These are phyloP conservation scores for Aschersonia sp. DNA, from an alignment of 2,329 filamentous ascomycete genomes.

Conservation along the genomic window DNA sequence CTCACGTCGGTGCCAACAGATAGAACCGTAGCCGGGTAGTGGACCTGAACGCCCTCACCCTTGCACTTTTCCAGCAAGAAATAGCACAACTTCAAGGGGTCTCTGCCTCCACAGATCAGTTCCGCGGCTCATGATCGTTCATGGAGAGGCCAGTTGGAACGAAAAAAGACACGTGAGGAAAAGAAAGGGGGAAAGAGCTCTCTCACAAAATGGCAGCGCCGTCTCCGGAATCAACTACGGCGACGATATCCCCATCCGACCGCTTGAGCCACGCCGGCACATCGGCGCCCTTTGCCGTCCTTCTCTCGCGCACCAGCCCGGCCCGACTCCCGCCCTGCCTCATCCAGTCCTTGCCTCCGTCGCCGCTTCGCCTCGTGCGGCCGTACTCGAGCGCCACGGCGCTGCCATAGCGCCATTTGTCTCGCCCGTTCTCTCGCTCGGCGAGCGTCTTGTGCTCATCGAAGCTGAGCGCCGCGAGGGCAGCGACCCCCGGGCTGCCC, in stretches of 20 bases:
- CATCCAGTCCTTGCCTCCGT: slow-evolving; percentile 49
- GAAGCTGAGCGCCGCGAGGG: slow-evolving; percentile 54
- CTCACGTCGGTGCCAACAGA: slow-evolving; percentile 34
- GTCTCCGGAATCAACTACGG: slow-evolving; percentile 41
- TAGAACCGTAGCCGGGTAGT: slow-evolving; percentile 46
- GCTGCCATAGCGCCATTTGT: slow-evolving; percentile 32
- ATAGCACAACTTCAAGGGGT: slow-evolving; percentile 50
- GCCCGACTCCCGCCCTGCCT: slow-evolving; percentile 49
- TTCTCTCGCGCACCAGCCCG: slow-evolving; percentile 25
- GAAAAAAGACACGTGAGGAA: no score
- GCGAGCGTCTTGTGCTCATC: slow-evolving; percentile 53
- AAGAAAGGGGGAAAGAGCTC: no score
- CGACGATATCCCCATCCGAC: slow-evolving; percentile 37
- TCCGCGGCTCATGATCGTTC: slow-evolving; percentile 5
- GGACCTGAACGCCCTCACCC: slow-evolving; percentile 47
- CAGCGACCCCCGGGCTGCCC: slow-evolving; percentile 27
- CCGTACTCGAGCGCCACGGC: background rate
- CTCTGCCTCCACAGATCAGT: slow-evolving; percentile 22
- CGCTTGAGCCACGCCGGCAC: slow-evolving; percentile 18
- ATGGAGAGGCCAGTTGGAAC: no score
- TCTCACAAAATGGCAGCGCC: slow-evolving; percentile 50
- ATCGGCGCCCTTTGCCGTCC: slow-evolving; percentile 14
- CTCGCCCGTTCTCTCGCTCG: slow-evolving; percentile 37
- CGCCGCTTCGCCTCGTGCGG: slow-evolving; percentile 2
- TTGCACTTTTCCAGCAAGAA: slow-evolving; percentile 46